Evolutionary conservation across 2,329 filamentous ascomycete genomes (phyloP).

Genomic region (Fusarium denticulatum): DNA sequence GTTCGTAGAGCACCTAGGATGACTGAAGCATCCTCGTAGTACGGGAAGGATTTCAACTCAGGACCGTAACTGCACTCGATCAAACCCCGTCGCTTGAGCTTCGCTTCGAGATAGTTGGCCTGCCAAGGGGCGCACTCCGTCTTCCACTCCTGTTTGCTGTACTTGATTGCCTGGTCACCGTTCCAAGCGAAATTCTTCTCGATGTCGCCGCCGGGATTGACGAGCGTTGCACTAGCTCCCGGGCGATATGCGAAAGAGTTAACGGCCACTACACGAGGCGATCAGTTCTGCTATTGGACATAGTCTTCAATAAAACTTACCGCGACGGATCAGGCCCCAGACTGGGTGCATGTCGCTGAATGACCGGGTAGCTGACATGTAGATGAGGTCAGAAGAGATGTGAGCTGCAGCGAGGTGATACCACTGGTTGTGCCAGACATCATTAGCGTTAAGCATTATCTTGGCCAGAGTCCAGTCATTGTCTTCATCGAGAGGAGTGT

Average conservation of each 20-base stretch:
- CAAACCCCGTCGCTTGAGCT: not conserved
- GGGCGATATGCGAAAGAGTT: not conserved
- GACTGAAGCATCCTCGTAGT: not conserved
- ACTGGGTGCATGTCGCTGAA: not conserved
- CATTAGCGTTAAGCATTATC: not conserved
- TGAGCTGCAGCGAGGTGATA: not conserved
- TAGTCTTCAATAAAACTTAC: not conserved
- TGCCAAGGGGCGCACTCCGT: not conserved
- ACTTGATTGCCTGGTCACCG: not conserved
- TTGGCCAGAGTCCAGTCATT: not conserved
- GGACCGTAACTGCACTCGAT: not conserved
- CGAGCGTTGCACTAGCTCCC: not conserved
- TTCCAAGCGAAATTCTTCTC: not conserved
- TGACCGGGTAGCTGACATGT: not conserved
- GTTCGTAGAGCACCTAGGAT: fast-evolving
- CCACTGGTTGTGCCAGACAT: not conserved
- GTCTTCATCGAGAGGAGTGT: not conserved
- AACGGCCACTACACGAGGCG: fast-evolving
- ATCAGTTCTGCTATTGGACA: not conserved
- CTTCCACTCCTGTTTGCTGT: not conserved
- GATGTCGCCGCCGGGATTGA: not conserved
- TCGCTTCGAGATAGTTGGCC: not conserved
- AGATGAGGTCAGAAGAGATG: not conserved
- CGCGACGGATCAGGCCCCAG: not conserved
- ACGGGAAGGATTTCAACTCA: not conserved